phyloP scores from a whole-genome alignment of 225 moss, liverwort and hornwort species.

The Marchantia paleacea region DNA sequence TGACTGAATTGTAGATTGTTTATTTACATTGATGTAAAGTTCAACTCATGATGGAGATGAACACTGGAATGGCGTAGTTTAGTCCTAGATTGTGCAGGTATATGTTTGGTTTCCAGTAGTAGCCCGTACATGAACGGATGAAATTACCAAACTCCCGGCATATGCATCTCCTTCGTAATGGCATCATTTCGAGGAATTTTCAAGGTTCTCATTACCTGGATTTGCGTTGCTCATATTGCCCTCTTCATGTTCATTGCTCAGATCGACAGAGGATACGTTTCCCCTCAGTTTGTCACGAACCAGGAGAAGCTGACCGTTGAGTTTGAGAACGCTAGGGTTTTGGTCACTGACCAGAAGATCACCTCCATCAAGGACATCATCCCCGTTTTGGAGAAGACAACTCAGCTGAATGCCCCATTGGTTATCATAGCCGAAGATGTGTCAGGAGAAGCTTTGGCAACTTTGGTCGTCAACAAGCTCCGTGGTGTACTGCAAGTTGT shows the following conservation, averaged over 20 bases:
- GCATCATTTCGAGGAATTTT: too few relatives aligned
- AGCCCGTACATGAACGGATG: too few relatives aligned
- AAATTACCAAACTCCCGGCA: too few relatives aligned
- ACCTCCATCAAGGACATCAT: conserved; percentile 92
- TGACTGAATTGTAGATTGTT: too few relatives aligned
- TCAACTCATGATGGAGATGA: too few relatives aligned
- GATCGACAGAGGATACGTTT: conserved; percentile 89
- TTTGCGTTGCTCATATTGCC: background rate
- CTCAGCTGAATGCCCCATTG: conserved; percentile 79
- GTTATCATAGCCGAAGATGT: conserved; percentile 90
- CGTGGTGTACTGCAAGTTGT: conserved; percentile 91
- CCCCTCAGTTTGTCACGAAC: conserved; percentile 92
- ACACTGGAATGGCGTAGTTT: too few relatives aligned
- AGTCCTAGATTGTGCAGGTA: too few relatives aligned
- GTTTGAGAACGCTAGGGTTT: conserved; percentile 69
- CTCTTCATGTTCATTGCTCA: conserved; percentile 21
- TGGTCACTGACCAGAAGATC: conserved; percentile 93
- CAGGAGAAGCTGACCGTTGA: conserved; percentile 94
- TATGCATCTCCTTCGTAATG: too few relatives aligned
- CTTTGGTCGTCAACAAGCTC: conserved; percentile 93
- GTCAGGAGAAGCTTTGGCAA: conserved; percentile 87
- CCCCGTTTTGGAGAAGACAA: conserved; percentile 86
- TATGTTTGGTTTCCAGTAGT: too few relatives aligned
- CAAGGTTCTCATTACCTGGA: too few relatives aligned
- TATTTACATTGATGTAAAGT: too few relatives aligned